phyloP scores from a whole-genome alignment of 768 basidiomycete genomes.

The Mycena galopus region DNA sequence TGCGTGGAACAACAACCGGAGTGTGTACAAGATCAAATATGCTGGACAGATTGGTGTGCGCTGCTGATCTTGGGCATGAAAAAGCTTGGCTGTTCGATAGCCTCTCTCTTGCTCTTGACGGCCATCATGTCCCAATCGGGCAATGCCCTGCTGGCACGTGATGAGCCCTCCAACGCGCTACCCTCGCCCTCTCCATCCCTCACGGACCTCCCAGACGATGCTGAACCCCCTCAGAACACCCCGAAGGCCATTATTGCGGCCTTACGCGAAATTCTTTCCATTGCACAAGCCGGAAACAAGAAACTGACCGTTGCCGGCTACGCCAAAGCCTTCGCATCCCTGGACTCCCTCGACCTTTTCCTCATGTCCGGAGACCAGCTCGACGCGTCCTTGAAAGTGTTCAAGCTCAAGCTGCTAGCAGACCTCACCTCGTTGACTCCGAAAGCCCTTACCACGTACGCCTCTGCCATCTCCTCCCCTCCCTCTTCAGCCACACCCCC shows the following conservation, averaged over 20 bases:
- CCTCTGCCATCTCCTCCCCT: neutral
- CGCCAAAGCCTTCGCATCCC: neutral
- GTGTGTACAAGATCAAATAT: too few species aligned
- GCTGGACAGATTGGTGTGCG: too few species aligned
- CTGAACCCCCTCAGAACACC: neutral
- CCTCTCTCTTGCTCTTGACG: too few species aligned
- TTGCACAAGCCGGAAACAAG: neutral
- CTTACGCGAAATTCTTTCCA: neutral
- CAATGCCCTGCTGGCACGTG: too few species aligned
- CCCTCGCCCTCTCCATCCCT: too few species aligned
- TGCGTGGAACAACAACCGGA: too few species aligned
- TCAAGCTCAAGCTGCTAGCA: neutral
- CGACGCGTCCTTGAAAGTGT: neutral
- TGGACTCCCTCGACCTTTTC: neutral
- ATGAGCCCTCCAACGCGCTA: too few species aligned
- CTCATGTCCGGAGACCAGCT: neutral
- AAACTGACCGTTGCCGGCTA: neutral
- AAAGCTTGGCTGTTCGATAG: too few species aligned
- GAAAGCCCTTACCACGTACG: too few species aligned
- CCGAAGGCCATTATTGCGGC: neutral
- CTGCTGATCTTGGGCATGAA: too few species aligned
- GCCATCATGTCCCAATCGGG: too few species aligned
- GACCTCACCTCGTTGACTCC: neutral
- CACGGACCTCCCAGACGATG: too few species aligned
- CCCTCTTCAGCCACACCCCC: neutral